Base-by-base conservation (phyloP, 2,329 filamentous ascomycete genomes). In the Neoascochyta sp. region DNA sequence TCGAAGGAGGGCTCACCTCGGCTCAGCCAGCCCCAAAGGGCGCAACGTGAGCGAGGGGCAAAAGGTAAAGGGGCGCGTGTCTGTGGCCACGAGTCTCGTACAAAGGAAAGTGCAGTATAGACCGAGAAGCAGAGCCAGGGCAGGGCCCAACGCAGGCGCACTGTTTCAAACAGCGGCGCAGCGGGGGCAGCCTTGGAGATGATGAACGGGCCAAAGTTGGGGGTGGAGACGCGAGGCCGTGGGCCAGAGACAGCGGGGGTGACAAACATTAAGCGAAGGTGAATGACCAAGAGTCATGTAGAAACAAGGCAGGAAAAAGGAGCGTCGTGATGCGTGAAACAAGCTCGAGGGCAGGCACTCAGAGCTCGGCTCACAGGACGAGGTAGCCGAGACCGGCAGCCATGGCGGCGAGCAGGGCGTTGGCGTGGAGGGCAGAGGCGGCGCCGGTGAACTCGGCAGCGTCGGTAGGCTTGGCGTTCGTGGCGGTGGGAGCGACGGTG, bases 321-420 rank as follows among this genome's bases (percentile, higher is more conserved):
- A 22, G 28, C 36, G n/a, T 57, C 53, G 43, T 55, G 27, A 50
- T 15, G 34, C 47, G 39, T 52, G 38, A 43, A 47, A 39, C 22
- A 37, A 27, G 16, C 22, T 21, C 26, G 15, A 32, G 29, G 30
- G 37, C 35, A 31, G 34, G 27, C 34, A 38, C 34, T 33, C 29
- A 18, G 30, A 29, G 22, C 33, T 38, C 22, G 25, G 37, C 45
- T 61, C 43, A 64, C 31, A 64, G 50, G 28, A 54, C 54, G 34
- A 63, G 44, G 53, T 55, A 62, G 34, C 47, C 57, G 11, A 55
- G 41, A 24, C 52, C 57, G 18, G 52, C 58, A 26, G 46, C 59
- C 39, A 62, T 19, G 3, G 43, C 46, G 4, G 46, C 58, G 27
- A 59, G 26, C 29, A 57, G 29, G 9, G 52, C 52, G 35, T 61